phyloP scores from a whole-genome alignment of 2,329 filamentous ascomycete genomes.

The Microcyclospora tardicrescens region DNA sequence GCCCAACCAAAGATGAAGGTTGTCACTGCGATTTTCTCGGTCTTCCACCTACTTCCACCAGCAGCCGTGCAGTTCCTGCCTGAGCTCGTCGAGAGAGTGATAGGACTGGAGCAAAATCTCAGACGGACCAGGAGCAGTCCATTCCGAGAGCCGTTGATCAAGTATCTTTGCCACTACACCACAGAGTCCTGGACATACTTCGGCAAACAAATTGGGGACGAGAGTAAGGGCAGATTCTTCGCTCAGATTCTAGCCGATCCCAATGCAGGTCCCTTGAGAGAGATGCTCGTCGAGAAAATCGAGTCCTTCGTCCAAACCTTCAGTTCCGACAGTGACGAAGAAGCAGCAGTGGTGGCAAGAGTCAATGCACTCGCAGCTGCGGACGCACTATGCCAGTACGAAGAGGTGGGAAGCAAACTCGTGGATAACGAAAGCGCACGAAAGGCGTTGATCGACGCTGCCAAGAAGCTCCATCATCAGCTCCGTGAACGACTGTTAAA shows the following conservation, averaged over 20 bases:
- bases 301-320: constrained; percentile 56
- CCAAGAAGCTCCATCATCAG: constrained; percentile 65
- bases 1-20: constrained; percentile 89
- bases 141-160: constrained; percentile 79
- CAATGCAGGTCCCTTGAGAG: constrained; percentile 61
- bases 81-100: constrained; percentile 74
- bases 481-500: constrained; percentile 58
- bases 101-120: constrained; percentile 74
- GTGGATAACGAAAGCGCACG: constrained; percentile 45
- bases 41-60: constrained; percentile 88
- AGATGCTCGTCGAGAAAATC: constrained; percentile 59
- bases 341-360: constrained; percentile 56
- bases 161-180: constrained; percentile 86
- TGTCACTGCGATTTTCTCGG: constrained; percentile 85
- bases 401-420: constrained; percentile 54
- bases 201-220: constrained; percentile 64
- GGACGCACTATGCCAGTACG: constrained; percentile 59
- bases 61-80: constrained; percentile 87
- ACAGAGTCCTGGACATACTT: constrained; percentile 77
- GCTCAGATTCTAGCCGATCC: constrained; percentile 70
- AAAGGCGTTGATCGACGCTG: constrained; percentile 46
- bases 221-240: constrained; percentile 80
- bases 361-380: constrained; percentile 83
- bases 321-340: constrained; percentile 39
- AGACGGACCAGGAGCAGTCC: constrained; percentile 81